Evolutionary conservation across 2,329 filamentous ascomycete genomes (phyloP), one percentile per base, ranked within the genome.

Genomic region (Colletotrichum tabaci): DNA sequence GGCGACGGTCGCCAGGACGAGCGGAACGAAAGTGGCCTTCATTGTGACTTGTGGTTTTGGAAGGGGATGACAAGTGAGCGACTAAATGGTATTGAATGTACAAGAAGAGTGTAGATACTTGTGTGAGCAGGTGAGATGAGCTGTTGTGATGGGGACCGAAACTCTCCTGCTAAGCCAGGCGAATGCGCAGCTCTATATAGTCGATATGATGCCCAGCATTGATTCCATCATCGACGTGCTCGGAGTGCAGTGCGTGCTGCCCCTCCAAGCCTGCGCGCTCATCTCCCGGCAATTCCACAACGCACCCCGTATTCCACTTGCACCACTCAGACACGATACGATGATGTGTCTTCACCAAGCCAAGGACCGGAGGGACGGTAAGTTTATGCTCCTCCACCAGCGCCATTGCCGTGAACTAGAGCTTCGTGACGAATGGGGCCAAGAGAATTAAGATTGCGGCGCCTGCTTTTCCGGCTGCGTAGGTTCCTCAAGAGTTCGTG

Each of bases 381-480:
- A 40, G 30, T 21, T 30, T 30, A 7, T 30, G 18, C 42, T 30
- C 18, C 8, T 53, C 21, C 18, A 26, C 44, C 44, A 47, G 30
- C 46, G 49, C 49, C 56, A 23, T 42, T 56, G 26, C 62, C 58
- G 57, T 47, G 49, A 4, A 21, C 56, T 49, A 26, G 42, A 42
- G 16, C 16, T 21, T 46, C 40, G 58, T 60, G 65, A 72, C 52
- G 69, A 72, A 72, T 68, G 58, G 53, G 7, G 66, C 58, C 65
- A 69, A 72, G 67, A 1, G 8, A 56, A 52, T 23, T 49, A 58
- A 47, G 13, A 69, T 55, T 68, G 42, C 64, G 38, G 10, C 12
- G 18, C 50, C 8, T 58, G 68, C 38, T 62, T 50, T 26, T 7
- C 40, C 30, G 46, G 60, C 30, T 30, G 30, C 60, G 47, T 38